Evolutionary conservation across 768 basidiomycete genomes (phyloP).

Genomic region (Tricholoma flavovirens): DNA sequence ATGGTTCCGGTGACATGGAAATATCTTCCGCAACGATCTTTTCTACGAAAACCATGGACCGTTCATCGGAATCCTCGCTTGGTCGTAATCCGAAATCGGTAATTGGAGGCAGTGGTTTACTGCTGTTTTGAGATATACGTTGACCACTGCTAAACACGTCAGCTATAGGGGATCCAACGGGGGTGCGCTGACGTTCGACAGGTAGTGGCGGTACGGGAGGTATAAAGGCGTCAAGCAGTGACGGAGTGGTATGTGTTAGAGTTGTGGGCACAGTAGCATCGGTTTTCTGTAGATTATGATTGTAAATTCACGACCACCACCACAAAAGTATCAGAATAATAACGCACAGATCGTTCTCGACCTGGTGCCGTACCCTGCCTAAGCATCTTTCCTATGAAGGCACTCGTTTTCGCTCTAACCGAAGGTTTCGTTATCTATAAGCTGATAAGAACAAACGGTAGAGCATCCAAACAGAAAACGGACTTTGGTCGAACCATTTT

Average conservation of each 20-base stretch:
- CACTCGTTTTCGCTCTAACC: constrained; percentile 73
- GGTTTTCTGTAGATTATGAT: constrained; percentile 40
- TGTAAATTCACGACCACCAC: constrained; percentile 12
- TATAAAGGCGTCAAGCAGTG: constrained; percentile 38
- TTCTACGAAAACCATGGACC: constrained; percentile 55
- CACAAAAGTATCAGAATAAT: constrained; percentile 10
- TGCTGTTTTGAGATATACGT: constrained; percentile 28
- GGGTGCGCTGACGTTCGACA: constrained; percentile 31
- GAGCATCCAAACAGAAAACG: constrained; percentile 11
- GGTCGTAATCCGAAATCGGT: constrained; percentile 29
- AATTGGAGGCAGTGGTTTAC: constrained; percentile 67
- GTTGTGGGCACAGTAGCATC: constrained; percentile 39
- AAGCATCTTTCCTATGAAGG: constrained; percentile 75
- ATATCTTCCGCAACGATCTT: constrained; percentile 30
- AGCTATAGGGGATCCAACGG: constrained; percentile 38
- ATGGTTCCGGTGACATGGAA: constrained; percentile 15
- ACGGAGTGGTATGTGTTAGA: constrained; percentile 33
- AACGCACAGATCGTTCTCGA: constrained; percentile 63
- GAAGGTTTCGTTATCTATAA: constrained; percentile 50
- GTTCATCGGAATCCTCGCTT: constrained; percentile 43
- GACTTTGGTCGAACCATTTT: constrained; percentile 49
- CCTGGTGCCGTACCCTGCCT: constrained; percentile 47
- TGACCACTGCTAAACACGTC: constrained; percentile 42
- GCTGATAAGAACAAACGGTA: constrained; percentile 4
- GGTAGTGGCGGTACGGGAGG: constrained; percentile 54